Evolutionary conservation across 1,139 yeast genomes (phyloP).

Genomic region (Geotrichum carabidarum): DNA sequence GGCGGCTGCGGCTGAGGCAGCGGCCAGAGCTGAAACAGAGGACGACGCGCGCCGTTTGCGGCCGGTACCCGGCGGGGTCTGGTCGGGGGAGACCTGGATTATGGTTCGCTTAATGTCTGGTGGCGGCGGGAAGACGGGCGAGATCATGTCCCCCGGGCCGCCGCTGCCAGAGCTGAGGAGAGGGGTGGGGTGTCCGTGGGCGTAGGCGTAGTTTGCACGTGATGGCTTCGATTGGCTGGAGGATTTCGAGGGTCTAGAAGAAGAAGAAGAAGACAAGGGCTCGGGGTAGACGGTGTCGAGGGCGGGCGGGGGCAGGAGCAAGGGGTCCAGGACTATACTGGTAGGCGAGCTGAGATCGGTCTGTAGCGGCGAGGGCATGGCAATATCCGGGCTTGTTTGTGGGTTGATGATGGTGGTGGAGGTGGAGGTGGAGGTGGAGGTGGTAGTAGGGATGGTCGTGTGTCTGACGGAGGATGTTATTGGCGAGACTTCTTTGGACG

Average conservation of each 20-base stretch:
- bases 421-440: background rate
- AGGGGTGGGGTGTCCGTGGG: background rate
- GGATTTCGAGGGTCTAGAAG: background rate
- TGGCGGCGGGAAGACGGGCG: conserved; percentile 14
- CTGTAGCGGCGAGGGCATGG: background rate
- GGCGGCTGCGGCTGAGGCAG: background rate
- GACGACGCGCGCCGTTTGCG: background rate
- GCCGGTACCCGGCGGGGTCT: background rate
- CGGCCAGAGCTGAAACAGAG: background rate
- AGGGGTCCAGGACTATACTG: conserved; percentile 13
- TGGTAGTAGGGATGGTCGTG: background rate
- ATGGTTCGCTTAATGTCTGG: conserved; percentile 17
- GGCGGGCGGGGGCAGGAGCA: conserved; percentile 18
- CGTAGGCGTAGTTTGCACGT: background rate
- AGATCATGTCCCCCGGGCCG: background rate
- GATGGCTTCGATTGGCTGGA: background rate
- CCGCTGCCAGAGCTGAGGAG: background rate
- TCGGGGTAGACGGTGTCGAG: background rate
- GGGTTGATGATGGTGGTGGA: background rate
- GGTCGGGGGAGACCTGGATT: conserved; percentile 14
- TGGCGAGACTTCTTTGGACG: background rate
- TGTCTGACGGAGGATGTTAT: background rate
- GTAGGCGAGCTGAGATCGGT: background rate
- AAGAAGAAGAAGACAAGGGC: background rate
- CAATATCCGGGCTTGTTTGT: background rate